Percentiles rank a stretch among this genome's conserved stretches.
Conservation (phyloP, 768 basidiomycete species). For the Mycena indigotica region DNA sequence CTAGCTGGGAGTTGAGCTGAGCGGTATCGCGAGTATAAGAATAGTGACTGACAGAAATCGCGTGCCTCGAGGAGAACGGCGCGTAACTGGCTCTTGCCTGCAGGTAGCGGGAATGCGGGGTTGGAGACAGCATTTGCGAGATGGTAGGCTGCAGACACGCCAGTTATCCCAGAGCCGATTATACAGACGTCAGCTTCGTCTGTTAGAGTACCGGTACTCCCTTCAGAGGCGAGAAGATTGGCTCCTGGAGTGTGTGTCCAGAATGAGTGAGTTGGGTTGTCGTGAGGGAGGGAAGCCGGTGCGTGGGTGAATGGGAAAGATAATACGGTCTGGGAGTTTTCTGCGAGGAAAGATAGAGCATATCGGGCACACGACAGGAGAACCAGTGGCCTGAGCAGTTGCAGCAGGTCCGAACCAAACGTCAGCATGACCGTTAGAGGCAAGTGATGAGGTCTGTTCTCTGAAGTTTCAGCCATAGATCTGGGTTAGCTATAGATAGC, state of each 20-base stretch:
- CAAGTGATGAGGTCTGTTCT: too few relatives aligned
- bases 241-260: constrained; percentile 65
- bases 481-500: too few relatives aligned
- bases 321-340: neutral
- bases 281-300: constrained; percentile 47
- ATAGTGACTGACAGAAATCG: constrained; percentile 69
- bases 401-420: neutral
- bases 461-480: too few relatives aligned
- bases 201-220: constrained; percentile 64
- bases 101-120: constrained; percentile 3
- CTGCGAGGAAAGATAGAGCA: neutral
- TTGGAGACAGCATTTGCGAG: constrained; percentile 43
- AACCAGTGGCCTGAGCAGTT: neutral
- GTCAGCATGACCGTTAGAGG: too few relatives aligned
- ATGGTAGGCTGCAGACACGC: constrained; percentile 75
- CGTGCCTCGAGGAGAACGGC: constrained; percentile 80
- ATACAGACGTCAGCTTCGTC: constrained; percentile 70
- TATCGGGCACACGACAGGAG: constrained; percentile 4
- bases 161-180: constrained; percentile 81
- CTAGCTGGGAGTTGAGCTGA: constrained; percentile 32
- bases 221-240: constrained; percentile 68
- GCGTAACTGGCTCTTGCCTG: constrained; percentile 32
- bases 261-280: constrained; percentile 69
- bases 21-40: neutral
- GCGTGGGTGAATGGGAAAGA: neutral